Base-by-base conservation (phyloP, 495 filamentous ascomycete species). In the Chaetomium cochliodes region DNA sequence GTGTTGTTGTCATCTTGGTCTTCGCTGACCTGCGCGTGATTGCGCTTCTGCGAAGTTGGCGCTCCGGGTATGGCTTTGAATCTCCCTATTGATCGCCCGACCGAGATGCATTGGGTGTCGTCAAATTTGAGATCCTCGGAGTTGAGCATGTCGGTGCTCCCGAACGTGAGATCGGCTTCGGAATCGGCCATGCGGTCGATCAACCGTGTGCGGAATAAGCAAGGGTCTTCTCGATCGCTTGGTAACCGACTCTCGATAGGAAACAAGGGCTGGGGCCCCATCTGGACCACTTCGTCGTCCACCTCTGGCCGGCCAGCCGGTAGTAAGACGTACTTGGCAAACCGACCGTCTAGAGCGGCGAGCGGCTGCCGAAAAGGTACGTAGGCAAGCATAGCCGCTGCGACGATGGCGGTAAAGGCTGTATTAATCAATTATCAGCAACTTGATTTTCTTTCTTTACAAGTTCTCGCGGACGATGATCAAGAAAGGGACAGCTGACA, bases 81-180 rank as follows among this genome's bases (percentile, higher is more conserved):
- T 15, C 47, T 67, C 7, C 44, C 49, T 15, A 41, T 16, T 5
- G 65, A 56, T 11, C 70, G 65, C 37, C 59, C 60, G 42, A 72
- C 51, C 11, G 62, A 63, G 37, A 72, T 50, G 50, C 70, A 72
- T 41, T 66, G 58, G 3, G 39, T 44, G 26, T 70, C 69, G 63
- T 70, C 66, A 9, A 70, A 67, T 15, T 25, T 39, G 25, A 72
- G 56, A 22, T 53, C 62, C 16, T 62, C n/a, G 50, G 8, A 11
- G 16, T 55, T 57, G 46, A 22, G 13, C 12, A 33, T 56, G 53
- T 61, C 60, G 33, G 18, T 39, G 54, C 28, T 47, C 23, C 62
- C 55, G 13, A 58, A 28, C 12, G 8, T n/a, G 11, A 64, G 13
- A 8, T 62, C 52, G 50, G 33, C 16, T 8, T 44, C 55, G 15